Conservation (phyloP, 208 protist species). For the Wallacemonas sp. region DNA sequence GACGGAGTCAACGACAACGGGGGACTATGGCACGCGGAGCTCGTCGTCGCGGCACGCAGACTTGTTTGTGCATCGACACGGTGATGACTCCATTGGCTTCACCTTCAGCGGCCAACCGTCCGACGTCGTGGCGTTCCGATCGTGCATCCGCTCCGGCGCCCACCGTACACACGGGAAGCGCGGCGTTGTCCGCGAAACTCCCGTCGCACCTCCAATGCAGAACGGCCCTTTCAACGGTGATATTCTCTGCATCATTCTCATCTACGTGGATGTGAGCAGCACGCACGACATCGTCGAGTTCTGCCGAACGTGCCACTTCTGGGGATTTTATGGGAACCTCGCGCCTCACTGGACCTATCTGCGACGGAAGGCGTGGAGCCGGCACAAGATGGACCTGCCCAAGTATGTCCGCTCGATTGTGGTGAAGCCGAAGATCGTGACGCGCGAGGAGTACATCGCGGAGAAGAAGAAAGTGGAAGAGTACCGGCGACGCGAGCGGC, state of each 20-base stretch:
- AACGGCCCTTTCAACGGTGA: constrained; percentile 72
- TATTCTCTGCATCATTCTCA: constrained; percentile 63
- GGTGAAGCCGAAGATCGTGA: constrained; percentile 74
- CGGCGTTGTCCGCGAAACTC: background rate
- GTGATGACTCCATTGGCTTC: constrained; percentile 43
- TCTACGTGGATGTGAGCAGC: constrained; percentile 63
- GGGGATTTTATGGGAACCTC: constrained; percentile 77
- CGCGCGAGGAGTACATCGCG: constrained; percentile 72
- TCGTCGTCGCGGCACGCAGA: constrained; percentile 26
- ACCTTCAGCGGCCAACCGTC: constrained; percentile 57
- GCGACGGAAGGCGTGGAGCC: constrained; percentile 47
- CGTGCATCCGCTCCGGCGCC: constrained; percentile 60
- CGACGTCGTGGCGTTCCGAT: constrained; percentile 74
- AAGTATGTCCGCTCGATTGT: constrained; percentile 62
- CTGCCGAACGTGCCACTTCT: constrained; percentile 65
- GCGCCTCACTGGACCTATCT: constrained; percentile 86
- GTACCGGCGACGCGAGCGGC: constrained; percentile 44
- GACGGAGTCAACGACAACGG: constrained; percentile 41
- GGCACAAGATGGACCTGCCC: constrained; percentile 45
- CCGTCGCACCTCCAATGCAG: constrained; percentile 35
- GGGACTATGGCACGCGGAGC: constrained; percentile 33
- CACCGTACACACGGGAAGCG: constrained; percentile 12
- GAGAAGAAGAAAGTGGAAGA: constrained; percentile 58
- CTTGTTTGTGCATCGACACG: constrained; percentile 31
- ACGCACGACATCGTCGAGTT: constrained; percentile 55